Evolutionary conservation across 495 filamentous ascomycete species (phyloP).

Genomic region (Penicillium steckii): DNA sequence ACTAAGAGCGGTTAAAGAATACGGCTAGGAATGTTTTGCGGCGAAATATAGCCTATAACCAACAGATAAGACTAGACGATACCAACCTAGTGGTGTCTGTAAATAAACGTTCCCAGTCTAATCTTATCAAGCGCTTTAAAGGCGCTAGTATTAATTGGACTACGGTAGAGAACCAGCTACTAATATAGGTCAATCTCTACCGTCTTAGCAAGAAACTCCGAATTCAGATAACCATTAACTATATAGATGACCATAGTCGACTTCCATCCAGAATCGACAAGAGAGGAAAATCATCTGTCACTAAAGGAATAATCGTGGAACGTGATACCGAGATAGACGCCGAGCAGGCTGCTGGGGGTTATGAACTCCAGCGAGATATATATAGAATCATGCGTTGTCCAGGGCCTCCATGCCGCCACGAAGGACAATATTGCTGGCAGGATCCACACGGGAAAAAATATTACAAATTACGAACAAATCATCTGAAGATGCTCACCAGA

Average conservation of each 20-base stretch:
- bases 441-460: constrained; percentile 14
- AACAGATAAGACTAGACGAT: constrained; percentile 17
- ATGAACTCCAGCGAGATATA: constrained; percentile 7
- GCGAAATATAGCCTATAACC: constrained; percentile 9
- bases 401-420: constrained; percentile 17
- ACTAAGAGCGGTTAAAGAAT: constrained; percentile 10
- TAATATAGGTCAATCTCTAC: constrained; percentile 10
- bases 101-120: not conserved
- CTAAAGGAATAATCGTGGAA: constrained; percentile 16
- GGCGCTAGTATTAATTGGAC: constrained; percentile 7
- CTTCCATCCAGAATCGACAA: constrained; percentile 15
- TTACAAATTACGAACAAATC: constrained; percentile 8
- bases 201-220: constrained; percentile 14
- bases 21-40: constrained; percentile 6
- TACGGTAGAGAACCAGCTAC: constrained; percentile 9
- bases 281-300: constrained; percentile 16
- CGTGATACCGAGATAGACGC: constrained; percentile 16
- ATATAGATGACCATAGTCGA: constrained; percentile 10
- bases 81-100: constrained; percentile 15
- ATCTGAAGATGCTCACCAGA: constrained; percentile 5
- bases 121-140: constrained; percentile 9
- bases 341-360: constrained; percentile 6
- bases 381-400: constrained; percentile 21
- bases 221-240: constrained; percentile 18
- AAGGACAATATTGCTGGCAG: constrained; percentile 24